phyloP scores from a whole-genome alignment of 2,329 filamentous ascomycete genomes.

The Calonectria naviculata region DNA sequence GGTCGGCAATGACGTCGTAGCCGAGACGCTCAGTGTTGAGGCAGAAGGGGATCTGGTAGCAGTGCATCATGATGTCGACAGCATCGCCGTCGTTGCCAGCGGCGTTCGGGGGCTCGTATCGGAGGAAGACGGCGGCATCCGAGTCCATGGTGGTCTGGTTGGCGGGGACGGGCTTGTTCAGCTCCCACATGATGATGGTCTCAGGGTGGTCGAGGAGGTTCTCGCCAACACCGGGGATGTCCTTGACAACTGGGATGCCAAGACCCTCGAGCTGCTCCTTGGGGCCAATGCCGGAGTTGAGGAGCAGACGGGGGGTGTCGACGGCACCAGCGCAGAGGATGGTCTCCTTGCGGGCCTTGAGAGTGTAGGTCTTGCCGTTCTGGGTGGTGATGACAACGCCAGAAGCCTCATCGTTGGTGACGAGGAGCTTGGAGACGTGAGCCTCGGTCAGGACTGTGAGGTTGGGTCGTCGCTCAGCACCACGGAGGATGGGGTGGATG shows the following conservation, averaged over 20 bases:
- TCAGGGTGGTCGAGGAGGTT: conserved; percentile 72
- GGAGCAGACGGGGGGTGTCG: conserved; percentile 78
- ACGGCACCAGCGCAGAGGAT: conserved; percentile 84
- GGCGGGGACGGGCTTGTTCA: conserved; percentile 78
- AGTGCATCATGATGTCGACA: conserved; percentile 95
- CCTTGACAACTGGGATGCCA: conserved; percentile 65
- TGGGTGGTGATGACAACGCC: conserved; percentile 75
- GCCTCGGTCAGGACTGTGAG: conserved; percentile 88
- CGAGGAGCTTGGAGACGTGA: conserved; percentile 86
- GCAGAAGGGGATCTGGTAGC: conserved; percentile 94
- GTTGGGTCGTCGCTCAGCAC: conserved; percentile 85
- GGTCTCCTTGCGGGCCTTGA: conserved; percentile 79
- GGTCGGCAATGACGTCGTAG: conserved; percentile 71
- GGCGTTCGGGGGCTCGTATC: conserved; percentile 79
- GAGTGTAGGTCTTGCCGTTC: conserved; percentile 61
- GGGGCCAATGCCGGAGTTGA: conserved; percentile 68
- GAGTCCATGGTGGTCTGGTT: conserved; percentile 94
- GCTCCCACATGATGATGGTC: conserved; percentile 76
- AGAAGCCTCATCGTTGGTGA: conserved; percentile 76
- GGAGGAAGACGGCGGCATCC: conserved; percentile 89
- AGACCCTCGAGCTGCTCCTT: conserved; percentile 63
- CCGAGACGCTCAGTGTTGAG: conserved; percentile 86
- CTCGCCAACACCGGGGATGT: conserved; percentile 69
- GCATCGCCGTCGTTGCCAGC: conserved; percentile 76
- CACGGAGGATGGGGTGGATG: conserved; percentile 89